Evolutionary conservation across 2,329 filamentous ascomycete genomes (phyloP), one percentile per base, ranked within the genome.

Genomic region (Ascochyta fabae): DNA sequence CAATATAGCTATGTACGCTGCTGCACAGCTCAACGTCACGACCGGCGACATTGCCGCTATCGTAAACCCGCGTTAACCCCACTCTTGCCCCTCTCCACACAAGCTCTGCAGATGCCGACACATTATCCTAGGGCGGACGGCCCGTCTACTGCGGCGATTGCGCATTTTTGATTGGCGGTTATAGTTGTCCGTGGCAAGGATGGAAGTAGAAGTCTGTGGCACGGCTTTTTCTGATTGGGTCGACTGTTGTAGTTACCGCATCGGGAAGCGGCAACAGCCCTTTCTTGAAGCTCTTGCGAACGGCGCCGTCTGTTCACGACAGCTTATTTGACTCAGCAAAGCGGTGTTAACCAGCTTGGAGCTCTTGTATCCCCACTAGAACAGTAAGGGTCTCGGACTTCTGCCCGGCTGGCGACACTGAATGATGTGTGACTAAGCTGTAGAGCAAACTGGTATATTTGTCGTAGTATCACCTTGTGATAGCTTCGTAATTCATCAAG

Each of bases 1-100:
- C 51, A 50, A 56, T 56, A 56, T 56, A 56, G 53, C 42, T 51
- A 47, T 40, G 31, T 40, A 23, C 4, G 31, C 23, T 48, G 46
- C 23, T 48, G 33, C 53, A 47, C n/a, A 47, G 15, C 47, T 50
- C 41, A 47, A 56, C 53, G 53, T 56, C 53, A 56, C 53, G 8
- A 55, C 47, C 41, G 47, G 46, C 23, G 22, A 46, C 33, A 7
- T 38, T 34, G 41, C 53, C 53, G 47, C 36, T 34, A 47, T 42
- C 13, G 42, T 48, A 26, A 47, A 27, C 40, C 50, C 43, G 38
- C 43, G 13, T 49, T 23, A 45, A 50, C 53, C 53, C 53, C 53
- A 56, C 53, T 50, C 53, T 48, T 56, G 48, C 47, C 53, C 53
- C 53, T 56, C 47, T 41, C 35, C 53, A 50, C 36, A 46, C 36